Evolutionary conservation across 768 basidiomycete species (phyloP).

Genomic region (Boletus reticulatus): DNA sequence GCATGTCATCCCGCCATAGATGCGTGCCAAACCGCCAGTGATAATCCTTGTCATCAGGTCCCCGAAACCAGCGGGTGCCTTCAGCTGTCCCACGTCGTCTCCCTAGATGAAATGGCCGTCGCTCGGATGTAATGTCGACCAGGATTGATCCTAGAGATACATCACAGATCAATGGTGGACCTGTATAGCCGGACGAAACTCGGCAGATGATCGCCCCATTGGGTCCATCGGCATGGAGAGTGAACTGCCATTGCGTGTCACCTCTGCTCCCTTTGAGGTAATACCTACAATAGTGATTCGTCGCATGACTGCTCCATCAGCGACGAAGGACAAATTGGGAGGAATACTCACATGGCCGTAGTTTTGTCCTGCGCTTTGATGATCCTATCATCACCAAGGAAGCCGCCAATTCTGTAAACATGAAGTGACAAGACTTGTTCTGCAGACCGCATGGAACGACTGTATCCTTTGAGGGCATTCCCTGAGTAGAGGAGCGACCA

Average conservation of each 20-base stretch:
- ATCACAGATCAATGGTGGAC: slow-evolving; percentile 10
- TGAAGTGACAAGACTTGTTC: slow-evolving; percentile 19
- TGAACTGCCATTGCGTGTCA: slow-evolving; percentile 18
- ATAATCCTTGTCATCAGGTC: slow-evolving; percentile 22
- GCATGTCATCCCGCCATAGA: slow-evolving; percentile 23
- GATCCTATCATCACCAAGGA: slow-evolving; percentile 25
- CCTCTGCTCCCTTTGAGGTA: slow-evolving; percentile 18
- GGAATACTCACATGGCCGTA: slow-evolving; percentile 16
- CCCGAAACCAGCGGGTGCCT: slow-evolving; percentile 23
- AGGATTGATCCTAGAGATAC: slow-evolving; percentile 5
- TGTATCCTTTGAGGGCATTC: too few species aligned
- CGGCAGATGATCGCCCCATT: slow-evolving; percentile 18
- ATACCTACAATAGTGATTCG: slow-evolving; percentile 15
- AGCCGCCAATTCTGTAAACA: slow-evolving; percentile 23
- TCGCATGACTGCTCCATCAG: background rate
- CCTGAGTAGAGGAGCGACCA: too few species aligned
- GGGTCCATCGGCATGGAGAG: slow-evolving; percentile 17
- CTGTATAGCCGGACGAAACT: slow-evolving; percentile 21
- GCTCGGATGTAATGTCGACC: slow-evolving; percentile 16
- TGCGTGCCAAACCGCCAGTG: slow-evolving; percentile 14
- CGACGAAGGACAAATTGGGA: background rate
- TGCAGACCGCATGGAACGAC: background rate
- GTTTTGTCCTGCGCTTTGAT: slow-evolving; percentile 25
- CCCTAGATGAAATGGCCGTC: slow-evolving; percentile 5
- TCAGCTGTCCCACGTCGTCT: slow-evolving; percentile 7